Evolutionary conservation across 73 alveolate genomes (phyloP), one percentile per base, ranked within the genome.

Genomic region (Diophrys sp.): DNA sequence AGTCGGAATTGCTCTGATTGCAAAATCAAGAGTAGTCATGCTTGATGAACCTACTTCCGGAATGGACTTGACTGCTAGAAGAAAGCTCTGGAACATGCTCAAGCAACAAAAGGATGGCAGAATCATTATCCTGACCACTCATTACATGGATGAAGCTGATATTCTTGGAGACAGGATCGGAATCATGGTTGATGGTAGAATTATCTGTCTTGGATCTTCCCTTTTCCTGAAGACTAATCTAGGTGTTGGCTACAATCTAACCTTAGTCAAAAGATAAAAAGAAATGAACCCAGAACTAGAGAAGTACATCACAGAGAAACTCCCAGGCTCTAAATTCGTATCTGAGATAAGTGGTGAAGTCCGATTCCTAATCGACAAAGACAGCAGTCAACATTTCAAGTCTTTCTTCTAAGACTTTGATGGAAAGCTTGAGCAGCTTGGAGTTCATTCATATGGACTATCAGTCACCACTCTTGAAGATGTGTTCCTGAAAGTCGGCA

Each of bases 41-140:
- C 89, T 96, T 31, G 99, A 96, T 90, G 99, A 96, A 73, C 99
- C 99, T 14, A 90, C 99, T 14, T 84, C 96, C 44, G 98, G 99
- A 2, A 94, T 96, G 99, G 99, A 96, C 87, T 87, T 95, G 1
- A 86, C 93, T 11, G 91, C 98, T 25, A 91, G 99, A 71, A 75
- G 98, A 73, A 84, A 85, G 73, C 89, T 95, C 70, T 95, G 99
- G 99, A 94, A 95, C 80, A 95, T 95, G 83, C 94, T 91, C 56
- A 87, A 83, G 72, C 77, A 75, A 24, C 72, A 78, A 54, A 73
- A 85, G 71, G 83, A 90, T 14, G 80, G 79, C 31, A 95, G 97
- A 78, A 84, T 92, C 31, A 80, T 93, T 0, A 91, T 93, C 8
- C 77, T 93, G n/a, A 93, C 98, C 5, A 93, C 98, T 34, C 98